Conservation (phyloP, 2,329 filamentous ascomycete species). For the Emergomyces orientalis region DNA sequence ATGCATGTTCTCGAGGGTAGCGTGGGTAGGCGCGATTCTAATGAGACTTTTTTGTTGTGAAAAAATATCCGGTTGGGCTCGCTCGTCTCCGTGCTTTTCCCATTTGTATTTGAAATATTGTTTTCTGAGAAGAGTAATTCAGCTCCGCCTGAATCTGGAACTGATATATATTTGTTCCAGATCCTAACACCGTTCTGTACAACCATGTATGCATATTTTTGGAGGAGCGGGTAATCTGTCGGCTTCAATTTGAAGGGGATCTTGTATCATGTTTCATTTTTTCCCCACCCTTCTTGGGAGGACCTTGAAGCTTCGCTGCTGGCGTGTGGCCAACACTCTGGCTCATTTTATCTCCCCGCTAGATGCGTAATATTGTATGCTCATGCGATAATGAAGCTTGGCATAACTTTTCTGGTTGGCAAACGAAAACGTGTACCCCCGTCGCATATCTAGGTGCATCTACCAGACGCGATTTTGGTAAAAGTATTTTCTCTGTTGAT, state of each 20-base stretch:
- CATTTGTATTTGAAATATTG: neutral
- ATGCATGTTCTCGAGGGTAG: neutral
- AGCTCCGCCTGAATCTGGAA: neutral
- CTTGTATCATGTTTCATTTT: neutral
- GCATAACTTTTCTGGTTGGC: too few relatives aligned
- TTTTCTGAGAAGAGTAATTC: neutral
- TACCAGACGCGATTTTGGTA: too few relatives aligned
- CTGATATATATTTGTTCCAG: neutral
- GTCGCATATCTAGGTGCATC: too few relatives aligned
- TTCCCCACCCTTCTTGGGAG: neutral
- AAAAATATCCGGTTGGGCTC: neutral
- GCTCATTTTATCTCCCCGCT: neutral
- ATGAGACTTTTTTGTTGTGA: neutral
- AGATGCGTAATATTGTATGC: neutral
- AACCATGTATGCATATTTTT: neutral
- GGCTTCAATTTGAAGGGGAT: neutral
- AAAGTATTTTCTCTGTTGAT: neutral
- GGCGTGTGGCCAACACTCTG: neutral
- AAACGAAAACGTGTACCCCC: too few relatives aligned
- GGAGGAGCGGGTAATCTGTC: neutral
- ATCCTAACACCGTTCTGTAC: neutral
- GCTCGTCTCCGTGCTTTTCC: neutral
- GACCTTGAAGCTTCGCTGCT: neutral
- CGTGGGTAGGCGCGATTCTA: neutral
- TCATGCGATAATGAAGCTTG: neutral